Conservation (phyloP, 1,284 basidiomycete species). For the Heterobasidion parviporum region DNA sequence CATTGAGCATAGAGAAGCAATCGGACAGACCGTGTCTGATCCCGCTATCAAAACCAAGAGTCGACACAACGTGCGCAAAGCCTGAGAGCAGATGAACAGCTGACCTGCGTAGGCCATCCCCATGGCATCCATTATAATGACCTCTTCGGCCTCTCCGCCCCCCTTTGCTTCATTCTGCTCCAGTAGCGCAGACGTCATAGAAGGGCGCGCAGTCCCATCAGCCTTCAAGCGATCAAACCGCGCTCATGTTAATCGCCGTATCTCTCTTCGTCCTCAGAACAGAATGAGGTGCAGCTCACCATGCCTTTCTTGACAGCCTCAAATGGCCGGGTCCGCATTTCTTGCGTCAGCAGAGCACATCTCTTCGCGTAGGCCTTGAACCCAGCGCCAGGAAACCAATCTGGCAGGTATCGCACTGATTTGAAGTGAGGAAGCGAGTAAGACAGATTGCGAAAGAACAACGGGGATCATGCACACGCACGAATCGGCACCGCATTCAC, state of each 20-base stretch:
- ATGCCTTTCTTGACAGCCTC: neutral
- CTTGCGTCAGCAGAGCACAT: neutral
- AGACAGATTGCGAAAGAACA: neutral
- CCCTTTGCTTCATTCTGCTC: neutral
- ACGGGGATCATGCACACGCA: neutral
- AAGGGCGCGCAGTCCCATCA: neutral
- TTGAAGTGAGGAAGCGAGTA: too few species aligned
- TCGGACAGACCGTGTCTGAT: neutral
- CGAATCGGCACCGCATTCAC: conserved; percentile 4
- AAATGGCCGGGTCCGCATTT: neutral
- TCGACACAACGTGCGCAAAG: neutral
- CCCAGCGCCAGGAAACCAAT: neutral
- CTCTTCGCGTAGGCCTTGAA: neutral
- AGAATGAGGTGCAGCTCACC: neutral
- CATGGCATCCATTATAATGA: neutral
- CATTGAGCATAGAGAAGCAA: neutral
- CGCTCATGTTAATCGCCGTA: neutral
- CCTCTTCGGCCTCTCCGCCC: neutral
- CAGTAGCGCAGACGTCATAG: neutral
- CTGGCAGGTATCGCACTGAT: neutral
- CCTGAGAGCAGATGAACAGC: neutral
- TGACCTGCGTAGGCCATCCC: neutral
- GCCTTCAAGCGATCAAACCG: neutral
- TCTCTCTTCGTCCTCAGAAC: neutral
- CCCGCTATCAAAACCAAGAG: neutral